Conservation (phyloP, 441 rosid species). For the Brassica balearica region DNA sequence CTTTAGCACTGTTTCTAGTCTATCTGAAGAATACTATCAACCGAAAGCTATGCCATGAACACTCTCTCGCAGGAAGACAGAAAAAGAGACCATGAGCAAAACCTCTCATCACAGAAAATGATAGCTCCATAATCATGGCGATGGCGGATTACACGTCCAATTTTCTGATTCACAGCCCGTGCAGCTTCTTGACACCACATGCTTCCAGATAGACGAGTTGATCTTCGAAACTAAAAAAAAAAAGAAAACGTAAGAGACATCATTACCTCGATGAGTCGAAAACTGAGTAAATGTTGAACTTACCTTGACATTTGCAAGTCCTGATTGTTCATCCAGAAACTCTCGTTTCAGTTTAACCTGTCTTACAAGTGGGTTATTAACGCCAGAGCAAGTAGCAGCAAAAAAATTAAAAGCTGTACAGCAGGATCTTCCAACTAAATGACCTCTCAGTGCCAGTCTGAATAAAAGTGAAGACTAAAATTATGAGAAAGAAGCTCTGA, state of each 20-base stretch:
- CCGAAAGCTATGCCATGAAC: constrained; percentile 29
- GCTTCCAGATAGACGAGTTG: constrained; percentile 68
- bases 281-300: constrained; percentile 28
- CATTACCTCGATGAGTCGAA: constrained; percentile 33
- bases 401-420: constrained; percentile 19
- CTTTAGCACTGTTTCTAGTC: constrained; percentile 29
- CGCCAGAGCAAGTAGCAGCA: constrained; percentile 32
- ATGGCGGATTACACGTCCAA: constrained; percentile 99
- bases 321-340: constrained; percentile 70
- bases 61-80: constrained; percentile 17
- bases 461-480: constrained; percentile 25
- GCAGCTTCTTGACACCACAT: constrained; percentile 97
- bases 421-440: constrained; percentile 4
- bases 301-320: constrained; percentile 63
- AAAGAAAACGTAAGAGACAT: constrained; percentile 29
- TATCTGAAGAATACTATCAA: constrained; percentile 12
- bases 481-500: constrained; percentile 22
- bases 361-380: constrained; percentile 28
- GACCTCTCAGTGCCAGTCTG: constrained; percentile 19
- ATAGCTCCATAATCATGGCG: constrained; percentile 96
- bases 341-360: constrained; percentile 96
- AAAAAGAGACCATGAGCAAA: background rate
- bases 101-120: constrained; percentile 97
- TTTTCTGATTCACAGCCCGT: constrained; percentile 98
- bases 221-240: constrained; percentile 47